These are phyloP conservation scores for Paramecium octaurelia DNA, from an alignment of 73 alveolate genomes.

Conservation along the genomic window DNA sequence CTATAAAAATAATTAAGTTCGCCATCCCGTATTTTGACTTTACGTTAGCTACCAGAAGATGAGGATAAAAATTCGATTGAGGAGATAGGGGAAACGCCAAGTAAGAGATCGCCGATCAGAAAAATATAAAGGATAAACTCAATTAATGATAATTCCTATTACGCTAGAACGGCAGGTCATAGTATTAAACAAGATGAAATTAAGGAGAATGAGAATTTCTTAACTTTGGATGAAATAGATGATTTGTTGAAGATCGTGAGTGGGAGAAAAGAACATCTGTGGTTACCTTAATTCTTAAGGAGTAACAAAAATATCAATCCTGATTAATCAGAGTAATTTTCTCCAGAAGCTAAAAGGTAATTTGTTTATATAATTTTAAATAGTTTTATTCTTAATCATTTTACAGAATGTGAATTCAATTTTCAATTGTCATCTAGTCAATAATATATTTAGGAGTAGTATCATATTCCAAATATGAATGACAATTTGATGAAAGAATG, in stretches of 20 bases:
- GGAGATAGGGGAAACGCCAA: background rate
- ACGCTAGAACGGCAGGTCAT: background rate
- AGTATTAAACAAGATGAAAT: background rate
- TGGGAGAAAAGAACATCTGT: background rate
- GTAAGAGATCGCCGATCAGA: background rate
- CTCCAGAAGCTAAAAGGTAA: constrained; percentile 41
- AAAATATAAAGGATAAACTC: background rate
- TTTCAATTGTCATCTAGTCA: background rate
- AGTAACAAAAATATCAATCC: background rate
- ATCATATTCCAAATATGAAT: background rate
- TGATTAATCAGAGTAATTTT: background rate
- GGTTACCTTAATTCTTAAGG: constrained; percentile 31
- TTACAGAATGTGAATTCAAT: constrained; percentile 40
- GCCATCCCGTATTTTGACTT: background rate
- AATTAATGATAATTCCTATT: background rate
- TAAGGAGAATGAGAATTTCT: background rate
- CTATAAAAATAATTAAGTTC: background rate
- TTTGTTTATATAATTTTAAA: background rate
- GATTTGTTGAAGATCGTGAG: background rate
- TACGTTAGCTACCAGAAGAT: background rate
- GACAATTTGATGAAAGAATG: background rate
- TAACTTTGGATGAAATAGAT: background rate
- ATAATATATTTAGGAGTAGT: background rate
- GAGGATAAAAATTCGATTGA: background rate
- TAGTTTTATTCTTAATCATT: constrained; percentile 24